phyloP scores from a whole-genome alignment of 768 basidiomycete species.

The Lanmaoa pseudosensibilis region DNA sequence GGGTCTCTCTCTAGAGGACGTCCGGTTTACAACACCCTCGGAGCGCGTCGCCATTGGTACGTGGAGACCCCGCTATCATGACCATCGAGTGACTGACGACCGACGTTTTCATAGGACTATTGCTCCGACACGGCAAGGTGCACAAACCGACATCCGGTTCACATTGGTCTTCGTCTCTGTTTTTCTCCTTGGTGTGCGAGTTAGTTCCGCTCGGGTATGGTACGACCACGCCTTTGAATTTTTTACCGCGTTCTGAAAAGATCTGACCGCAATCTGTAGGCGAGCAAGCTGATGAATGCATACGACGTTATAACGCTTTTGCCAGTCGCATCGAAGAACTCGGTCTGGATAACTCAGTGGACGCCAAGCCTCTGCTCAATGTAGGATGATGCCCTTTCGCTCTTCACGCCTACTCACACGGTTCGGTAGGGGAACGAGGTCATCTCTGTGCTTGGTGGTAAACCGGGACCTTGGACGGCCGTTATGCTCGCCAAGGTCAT shows the following conservation, averaged over 20 bases:
- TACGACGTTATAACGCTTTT: slow-evolving; percentile 68
- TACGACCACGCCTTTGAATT: slow-evolving; percentile 12
- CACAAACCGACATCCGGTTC: slow-evolving; percentile 63
- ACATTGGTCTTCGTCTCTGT: slow-evolving; percentile 68
- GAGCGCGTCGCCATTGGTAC: slow-evolving; percentile 62
- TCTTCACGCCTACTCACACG: neutral
- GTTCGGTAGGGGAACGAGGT: slow-evolving; percentile 69
- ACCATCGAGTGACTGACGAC: neutral
- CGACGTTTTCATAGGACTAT: slow-evolving; percentile 46
- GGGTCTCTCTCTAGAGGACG: slow-evolving; percentile 31
- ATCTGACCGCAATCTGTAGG: slow-evolving; percentile 33
- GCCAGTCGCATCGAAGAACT: slow-evolving; percentile 59
- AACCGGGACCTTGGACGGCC: slow-evolving; percentile 71
- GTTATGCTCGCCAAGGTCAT: slow-evolving; percentile 63
- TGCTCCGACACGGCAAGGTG: slow-evolving; percentile 65
- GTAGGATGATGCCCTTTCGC: slow-evolving; percentile 45
- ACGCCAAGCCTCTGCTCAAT: slow-evolving; percentile 73
- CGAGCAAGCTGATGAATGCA: slow-evolving; percentile 44
- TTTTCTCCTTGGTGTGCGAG: slow-evolving; percentile 78
- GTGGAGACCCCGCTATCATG: slow-evolving; percentile 10
- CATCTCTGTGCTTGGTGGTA: slow-evolving; percentile 49
- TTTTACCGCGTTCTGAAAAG: neutral
- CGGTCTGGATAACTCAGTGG: slow-evolving; percentile 56
- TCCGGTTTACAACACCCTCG: slow-evolving; percentile 39
- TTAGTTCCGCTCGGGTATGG: slow-evolving; percentile 55